Conservation (phyloP, 257 asterid species). For the Primulina tabacum region DNA sequence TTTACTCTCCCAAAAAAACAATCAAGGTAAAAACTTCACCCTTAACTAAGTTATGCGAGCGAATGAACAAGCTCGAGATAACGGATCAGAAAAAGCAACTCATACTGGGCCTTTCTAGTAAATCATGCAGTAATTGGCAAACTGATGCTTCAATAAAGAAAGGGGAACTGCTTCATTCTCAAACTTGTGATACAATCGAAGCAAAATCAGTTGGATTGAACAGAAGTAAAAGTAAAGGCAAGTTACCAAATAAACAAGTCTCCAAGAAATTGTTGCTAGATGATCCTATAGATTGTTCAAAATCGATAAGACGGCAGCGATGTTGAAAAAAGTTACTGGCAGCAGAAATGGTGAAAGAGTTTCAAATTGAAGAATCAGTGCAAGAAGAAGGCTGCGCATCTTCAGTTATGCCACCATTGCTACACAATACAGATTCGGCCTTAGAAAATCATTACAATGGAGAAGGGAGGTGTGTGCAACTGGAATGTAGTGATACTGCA, state of each 20-base stretch:
- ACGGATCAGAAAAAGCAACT: slow-evolving; percentile 53
- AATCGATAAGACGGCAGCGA: slow-evolving; percentile 11
- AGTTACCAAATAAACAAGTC: slow-evolving; percentile 17
- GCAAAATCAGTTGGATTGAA: slow-evolving; percentile 29
- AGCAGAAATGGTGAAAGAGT: slow-evolving; percentile 9
- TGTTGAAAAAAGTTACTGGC: neutral
- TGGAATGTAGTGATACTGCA: slow-evolving; percentile 28
- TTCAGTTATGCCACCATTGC: slow-evolving; percentile 3
- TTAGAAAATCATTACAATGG: slow-evolving; percentile 22
- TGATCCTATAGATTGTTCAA: slow-evolving; percentile 11
- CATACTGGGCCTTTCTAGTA: slow-evolving; percentile 35
- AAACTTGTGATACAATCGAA: slow-evolving; percentile 26
- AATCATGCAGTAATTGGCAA: slow-evolving; percentile 33
- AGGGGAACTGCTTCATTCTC: slow-evolving; percentile 24
- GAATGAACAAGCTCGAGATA: slow-evolving; percentile 69
- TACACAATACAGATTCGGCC: slow-evolving; percentile 16
- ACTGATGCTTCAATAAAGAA: slow-evolving; percentile 27
- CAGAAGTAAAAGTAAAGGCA: slow-evolving; percentile 28
- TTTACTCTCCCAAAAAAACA: slow-evolving; percentile 65
- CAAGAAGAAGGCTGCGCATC: slow-evolving; percentile 26
- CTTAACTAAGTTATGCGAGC: slow-evolving; percentile 53
- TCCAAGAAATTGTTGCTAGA: slow-evolving; percentile 26
- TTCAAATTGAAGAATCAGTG: slow-evolving; percentile 24
- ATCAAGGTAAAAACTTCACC: slow-evolving; percentile 58
- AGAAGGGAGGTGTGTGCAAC: slow-evolving; percentile 10